Percentiles rank a stretch among this genome's conserved stretches.
Evolutionary conservation across 2,329 filamentous ascomycete species (phyloP).

Genomic region (Aspergillus candidus): DNA sequence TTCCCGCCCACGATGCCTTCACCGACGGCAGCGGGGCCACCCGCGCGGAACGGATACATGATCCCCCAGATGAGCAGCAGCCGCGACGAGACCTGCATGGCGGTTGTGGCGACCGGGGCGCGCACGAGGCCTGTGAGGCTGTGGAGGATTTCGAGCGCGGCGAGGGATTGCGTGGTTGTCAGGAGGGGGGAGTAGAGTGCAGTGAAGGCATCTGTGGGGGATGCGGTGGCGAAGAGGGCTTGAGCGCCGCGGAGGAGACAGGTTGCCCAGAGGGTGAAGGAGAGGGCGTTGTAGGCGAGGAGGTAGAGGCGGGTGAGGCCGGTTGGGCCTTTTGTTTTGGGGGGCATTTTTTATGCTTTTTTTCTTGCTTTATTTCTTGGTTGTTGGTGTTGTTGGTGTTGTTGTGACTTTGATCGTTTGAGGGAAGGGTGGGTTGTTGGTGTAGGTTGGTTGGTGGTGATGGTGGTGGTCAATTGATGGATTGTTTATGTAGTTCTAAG

Average conservation of each 20-base stretch:
- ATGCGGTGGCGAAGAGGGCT: slow-evolving; percentile 48
- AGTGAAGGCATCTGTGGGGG: slow-evolving; percentile 43
- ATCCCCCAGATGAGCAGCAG: slow-evolving; percentile 86
- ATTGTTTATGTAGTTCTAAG: background rate
- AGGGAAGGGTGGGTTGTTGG: slow-evolving; percentile 1
- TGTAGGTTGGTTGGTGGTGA: background rate
- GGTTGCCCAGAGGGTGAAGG: slow-evolving; percentile 68
- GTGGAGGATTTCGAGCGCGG: slow-evolving; percentile 77
- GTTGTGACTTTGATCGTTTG: background rate
- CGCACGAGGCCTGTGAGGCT: slow-evolving; percentile 74
- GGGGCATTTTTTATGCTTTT: slow-evolving; percentile 4
- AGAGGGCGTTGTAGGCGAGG: slow-evolving; percentile 76
- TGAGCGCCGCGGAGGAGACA: slow-evolving; percentile 65
- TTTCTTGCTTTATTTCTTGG: background rate
- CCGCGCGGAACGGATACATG: slow-evolving; percentile 64
- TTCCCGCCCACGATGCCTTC: slow-evolving; percentile 28
- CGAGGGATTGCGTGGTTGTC: slow-evolving; percentile 71
- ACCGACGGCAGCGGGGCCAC: slow-evolving; percentile 35
- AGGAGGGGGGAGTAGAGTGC: slow-evolving; percentile 39
- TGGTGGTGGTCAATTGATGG: slow-evolving; percentile 1
- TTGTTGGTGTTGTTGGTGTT: background rate
- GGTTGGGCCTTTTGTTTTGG: slow-evolving; percentile 24
- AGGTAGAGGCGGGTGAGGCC: slow-evolving; percentile 62
- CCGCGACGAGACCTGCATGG: slow-evolving; percentile 83
- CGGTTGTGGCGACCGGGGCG: slow-evolving; percentile 75